Conservation (phyloP, 2,329 filamentous ascomycete species). For the Fulvia fulva region DNA sequence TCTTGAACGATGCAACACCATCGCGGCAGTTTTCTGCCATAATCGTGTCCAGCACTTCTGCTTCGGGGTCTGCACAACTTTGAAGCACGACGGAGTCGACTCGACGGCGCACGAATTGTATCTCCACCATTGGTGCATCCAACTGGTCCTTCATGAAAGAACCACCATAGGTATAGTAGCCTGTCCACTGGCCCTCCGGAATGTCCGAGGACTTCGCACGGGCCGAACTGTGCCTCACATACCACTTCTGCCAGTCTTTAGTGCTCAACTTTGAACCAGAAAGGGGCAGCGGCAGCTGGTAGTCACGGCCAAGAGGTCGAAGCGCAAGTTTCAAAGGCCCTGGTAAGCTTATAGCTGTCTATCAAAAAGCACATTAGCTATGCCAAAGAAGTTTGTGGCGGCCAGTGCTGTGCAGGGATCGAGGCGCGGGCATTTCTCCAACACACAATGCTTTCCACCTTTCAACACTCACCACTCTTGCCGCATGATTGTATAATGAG, state of each 20-base stretch:
- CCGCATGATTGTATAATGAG: neutral
- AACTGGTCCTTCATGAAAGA: conserved; percentile 4
- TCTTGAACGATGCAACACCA: conserved; percentile 7
- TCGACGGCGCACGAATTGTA: conserved; percentile 1
- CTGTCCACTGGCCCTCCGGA: conserved; percentile 9
- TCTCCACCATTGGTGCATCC: conserved; percentile 11
- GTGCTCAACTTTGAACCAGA: no score
- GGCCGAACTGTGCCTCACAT: conserved; percentile 1
- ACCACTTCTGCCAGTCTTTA: conserved; percentile 8
- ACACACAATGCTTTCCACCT: no score
- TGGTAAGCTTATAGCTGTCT: neutral
- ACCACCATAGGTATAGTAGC: conserved; percentile 9
- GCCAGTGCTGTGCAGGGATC: neutral
- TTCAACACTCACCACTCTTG: neutral
- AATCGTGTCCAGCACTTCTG: neutral
- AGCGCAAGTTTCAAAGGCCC: neutral
- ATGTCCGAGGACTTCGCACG: conserved; percentile 4
- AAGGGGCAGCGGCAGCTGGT: conserved; percentile 5
- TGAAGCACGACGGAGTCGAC: neutral
- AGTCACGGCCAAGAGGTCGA: neutral
- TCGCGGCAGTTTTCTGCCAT: conserved; percentile 7
- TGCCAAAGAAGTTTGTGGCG: no score
- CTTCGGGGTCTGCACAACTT: neutral
- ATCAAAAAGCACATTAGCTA: no score
- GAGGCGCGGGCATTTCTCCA: no score